Evolutionary conservation across 768 basidiomycete genomes (phyloP).

Genomic region (Saitozyma sp.): DNA sequence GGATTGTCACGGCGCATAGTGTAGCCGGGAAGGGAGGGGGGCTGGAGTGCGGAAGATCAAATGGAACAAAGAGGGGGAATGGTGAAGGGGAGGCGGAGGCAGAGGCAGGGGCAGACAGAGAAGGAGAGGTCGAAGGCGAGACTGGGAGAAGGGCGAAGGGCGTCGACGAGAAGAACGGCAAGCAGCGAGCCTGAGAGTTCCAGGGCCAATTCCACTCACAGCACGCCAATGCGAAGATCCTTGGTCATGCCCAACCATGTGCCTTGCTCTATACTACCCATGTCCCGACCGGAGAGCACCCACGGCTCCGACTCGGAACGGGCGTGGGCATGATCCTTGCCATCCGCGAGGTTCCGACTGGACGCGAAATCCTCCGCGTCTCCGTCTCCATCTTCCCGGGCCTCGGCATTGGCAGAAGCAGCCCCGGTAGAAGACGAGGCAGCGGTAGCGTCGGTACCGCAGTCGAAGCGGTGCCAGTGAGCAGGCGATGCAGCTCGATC

Average conservation of each 20-base stretch:
- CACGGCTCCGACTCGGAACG: not conserved
- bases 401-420: too few relatives aligned
- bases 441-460: slow-evolving; percentile 2
- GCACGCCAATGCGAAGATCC: slow-evolving; percentile 33
- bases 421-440: too few relatives aligned
- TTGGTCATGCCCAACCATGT: slow-evolving; percentile 54
- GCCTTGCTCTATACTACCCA: slow-evolving; percentile 40
- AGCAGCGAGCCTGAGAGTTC: too few relatives aligned
- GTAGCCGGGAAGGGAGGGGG: too few relatives aligned
- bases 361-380: not conserved
- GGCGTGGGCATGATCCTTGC: too few relatives aligned
- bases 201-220: slow-evolving; percentile 25
- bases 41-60: too few relatives aligned
- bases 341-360: too few relatives aligned
- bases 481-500: slow-evolving; percentile 47
- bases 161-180: too few relatives aligned
- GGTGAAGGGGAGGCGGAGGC: not conserved
- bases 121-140: too few relatives aligned
- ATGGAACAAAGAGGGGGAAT: not conserved
- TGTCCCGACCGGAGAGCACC: slow-evolving; percentile 47
- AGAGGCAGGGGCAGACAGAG: too few relatives aligned
- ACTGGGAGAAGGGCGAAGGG: too few relatives aligned
- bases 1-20: too few relatives aligned
- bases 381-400: not conserved
- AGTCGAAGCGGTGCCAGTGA: slow-evolving; percentile 46